phyloP scores from a whole-genome alignment of 2,329 filamentous ascomycete genomes.

The Fusarium tjaetaba region DNA sequence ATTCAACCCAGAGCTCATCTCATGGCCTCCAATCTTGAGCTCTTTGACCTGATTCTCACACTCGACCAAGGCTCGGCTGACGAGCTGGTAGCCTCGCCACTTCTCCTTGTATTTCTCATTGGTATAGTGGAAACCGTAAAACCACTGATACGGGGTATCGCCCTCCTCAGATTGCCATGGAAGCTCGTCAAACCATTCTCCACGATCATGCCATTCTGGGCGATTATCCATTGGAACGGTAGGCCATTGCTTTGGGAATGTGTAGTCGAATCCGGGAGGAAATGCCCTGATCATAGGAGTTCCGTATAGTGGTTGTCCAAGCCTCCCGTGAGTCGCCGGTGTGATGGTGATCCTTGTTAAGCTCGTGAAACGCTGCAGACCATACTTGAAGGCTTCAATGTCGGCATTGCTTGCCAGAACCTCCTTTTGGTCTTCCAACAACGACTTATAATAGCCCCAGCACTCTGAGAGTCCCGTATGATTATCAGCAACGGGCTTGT shows the following conservation, averaged over 20 bases:
- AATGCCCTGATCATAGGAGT: conserved; percentile 7
- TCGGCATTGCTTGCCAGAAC: not conserved
- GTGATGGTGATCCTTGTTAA: not conserved
- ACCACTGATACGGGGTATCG: not conserved
- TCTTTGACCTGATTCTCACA: not conserved
- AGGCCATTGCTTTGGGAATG: not conserved
- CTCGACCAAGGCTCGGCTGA: not conserved
- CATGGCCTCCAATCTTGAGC: not conserved
- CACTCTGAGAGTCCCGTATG: not conserved
- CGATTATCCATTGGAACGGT: not conserved
- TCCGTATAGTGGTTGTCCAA: not conserved
- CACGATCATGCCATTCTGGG: rapidly evolving
- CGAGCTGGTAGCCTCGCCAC: not conserved
- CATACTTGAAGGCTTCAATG: not conserved
- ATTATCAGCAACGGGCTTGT: not conserved
- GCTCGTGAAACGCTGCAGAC: not conserved
- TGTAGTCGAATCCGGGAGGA: not conserved
- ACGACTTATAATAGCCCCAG: not conserved
- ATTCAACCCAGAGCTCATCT: not conserved
- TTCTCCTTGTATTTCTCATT: not conserved
- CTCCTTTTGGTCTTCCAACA: not conserved
- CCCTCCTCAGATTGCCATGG: not conserved
- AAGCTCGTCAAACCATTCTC: not conserved
- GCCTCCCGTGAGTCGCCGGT: not conserved
- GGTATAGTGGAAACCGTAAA: not conserved